A percentile compares a stretch with the other conserved stretches of the same genome.
phyloP scores from a whole-genome alignment of 2,329 filamentous ascomycete genomes.

The Ascosphaera acerosa region DNA sequence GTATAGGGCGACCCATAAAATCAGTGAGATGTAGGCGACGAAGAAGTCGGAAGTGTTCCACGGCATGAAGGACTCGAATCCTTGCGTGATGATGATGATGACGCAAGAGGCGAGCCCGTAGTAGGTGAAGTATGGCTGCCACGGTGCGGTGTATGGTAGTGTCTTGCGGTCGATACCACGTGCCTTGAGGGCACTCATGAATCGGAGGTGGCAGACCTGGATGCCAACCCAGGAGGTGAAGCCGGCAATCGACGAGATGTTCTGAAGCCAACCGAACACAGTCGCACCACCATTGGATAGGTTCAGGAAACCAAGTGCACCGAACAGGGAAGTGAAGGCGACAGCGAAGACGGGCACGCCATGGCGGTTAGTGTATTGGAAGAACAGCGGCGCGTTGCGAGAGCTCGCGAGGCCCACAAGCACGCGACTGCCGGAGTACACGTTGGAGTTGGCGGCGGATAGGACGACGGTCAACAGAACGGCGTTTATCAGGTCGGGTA shows the following conservation, averaged over 20 bases:
- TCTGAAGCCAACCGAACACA: conserved; percentile 25
- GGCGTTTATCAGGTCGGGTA: conserved; percentile 19
- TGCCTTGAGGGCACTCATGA: conserved; percentile 32
- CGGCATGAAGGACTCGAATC: conserved; percentile 40
- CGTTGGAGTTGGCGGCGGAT: conserved; percentile 19
- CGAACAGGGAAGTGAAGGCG: conserved; percentile 24
- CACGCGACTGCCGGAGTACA: conserved; percentile 32
- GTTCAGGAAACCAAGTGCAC: conserved; percentile 44
- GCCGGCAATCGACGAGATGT: conserved; percentile 13
- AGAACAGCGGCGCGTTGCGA: conserved; percentile 19
- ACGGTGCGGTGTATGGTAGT: conserved; percentile 34
- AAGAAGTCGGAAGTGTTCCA: conserved; percentile 39
- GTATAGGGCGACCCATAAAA: conserved; percentile 35
- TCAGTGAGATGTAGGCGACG: conserved; percentile 36
- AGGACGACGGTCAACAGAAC: conserved; percentile 20
- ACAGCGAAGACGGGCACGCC: conserved; percentile 23
- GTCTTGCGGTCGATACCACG: conserved; percentile 30
- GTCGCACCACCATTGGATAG: conserved; percentile 33
- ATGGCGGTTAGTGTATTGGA: conserved; percentile 17
- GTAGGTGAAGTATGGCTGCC: conserved; percentile 23
- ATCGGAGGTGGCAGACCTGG: conserved; percentile 33
- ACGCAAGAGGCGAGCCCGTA: conserved; percentile 36
- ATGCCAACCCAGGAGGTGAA: conserved; percentile 16
- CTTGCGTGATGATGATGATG: conserved; percentile 33
- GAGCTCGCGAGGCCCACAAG: conserved; percentile 37